Evolutionary conservation across 768 basidiomycete genomes (phyloP).

Genomic region (Suillus weaverae): DNA sequence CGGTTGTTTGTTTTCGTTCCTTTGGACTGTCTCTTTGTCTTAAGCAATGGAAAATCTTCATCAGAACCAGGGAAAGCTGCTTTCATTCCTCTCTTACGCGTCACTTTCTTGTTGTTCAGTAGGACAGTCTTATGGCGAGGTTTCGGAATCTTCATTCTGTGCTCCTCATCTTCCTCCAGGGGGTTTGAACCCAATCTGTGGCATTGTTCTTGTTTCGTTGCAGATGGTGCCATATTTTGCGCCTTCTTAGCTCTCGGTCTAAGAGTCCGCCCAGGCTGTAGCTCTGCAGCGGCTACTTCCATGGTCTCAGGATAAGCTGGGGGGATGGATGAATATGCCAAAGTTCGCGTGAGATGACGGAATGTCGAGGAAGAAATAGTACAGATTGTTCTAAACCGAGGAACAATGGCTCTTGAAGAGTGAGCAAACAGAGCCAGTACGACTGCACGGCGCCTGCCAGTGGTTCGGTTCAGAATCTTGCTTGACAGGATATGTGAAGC

Average conservation of each 20-base stretch:
- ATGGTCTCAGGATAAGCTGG: background rate
- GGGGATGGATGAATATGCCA: background rate
- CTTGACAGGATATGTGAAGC: background rate
- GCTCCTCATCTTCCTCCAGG: slow-evolving; percentile 13
- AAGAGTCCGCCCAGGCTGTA: slow-evolving; percentile 5
- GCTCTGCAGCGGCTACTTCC: background rate
- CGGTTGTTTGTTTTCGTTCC: slow-evolving; percentile 9
- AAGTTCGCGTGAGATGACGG: background rate
- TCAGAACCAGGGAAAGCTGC: background rate
- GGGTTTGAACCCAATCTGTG: slow-evolving; percentile 19
- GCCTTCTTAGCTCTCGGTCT: slow-evolving; percentile 5
- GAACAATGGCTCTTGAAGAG: background rate
- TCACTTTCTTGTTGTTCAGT: background rate
- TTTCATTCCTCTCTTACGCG: background rate
- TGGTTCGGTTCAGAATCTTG: slow-evolving; percentile 3
- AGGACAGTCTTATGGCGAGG: background rate
- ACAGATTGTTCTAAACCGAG: background rate
- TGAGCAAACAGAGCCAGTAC: background rate
- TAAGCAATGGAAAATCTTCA: background rate
- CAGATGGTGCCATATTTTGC: background rate
- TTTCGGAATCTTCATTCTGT: background rate
- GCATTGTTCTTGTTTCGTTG: background rate
- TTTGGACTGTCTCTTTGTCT: background rate
- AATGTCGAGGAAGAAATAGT: background rate
- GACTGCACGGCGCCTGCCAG: background rate